Evolutionary conservation across 2,329 filamentous ascomycete genomes (phyloP).

Genomic region (Aspergillus ibericus): DNA sequence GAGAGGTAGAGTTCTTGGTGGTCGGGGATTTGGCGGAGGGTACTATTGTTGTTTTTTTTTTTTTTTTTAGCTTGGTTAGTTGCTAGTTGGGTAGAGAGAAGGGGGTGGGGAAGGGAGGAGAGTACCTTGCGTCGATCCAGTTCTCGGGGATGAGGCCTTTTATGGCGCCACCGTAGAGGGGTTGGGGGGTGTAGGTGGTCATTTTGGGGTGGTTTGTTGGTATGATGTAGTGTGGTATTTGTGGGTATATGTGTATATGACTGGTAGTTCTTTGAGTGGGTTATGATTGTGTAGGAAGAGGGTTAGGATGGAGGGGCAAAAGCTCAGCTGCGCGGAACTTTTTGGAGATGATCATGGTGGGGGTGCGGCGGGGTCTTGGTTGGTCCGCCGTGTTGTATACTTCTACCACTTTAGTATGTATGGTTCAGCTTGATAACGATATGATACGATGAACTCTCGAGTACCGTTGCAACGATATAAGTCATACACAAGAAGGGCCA

Average conservation of each 20-base stretch:
- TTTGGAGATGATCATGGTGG: not conserved
- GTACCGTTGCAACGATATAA: not conserved
- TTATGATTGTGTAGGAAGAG: not conserved
- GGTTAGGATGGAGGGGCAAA: not conserved
- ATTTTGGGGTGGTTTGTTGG: not conserved
- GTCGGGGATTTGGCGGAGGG: conserved; percentile 41
- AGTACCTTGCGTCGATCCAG: conserved; percentile 41
- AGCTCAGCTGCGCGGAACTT: not conserved
- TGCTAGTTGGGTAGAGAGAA: too few species aligned
- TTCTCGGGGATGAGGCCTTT: conserved; percentile 33
- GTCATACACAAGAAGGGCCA: too few species aligned
- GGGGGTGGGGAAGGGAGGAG: conserved; percentile 3
- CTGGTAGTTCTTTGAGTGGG: not conserved
- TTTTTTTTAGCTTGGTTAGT: too few species aligned
- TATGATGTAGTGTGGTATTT: not conserved
- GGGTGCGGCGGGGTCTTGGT: not conserved
- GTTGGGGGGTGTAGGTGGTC: conserved; percentile 28
- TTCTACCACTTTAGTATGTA: too few species aligned
- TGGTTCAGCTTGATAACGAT: too few species aligned
- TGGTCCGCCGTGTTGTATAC: not conserved
- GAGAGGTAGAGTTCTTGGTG: conserved; percentile 94
- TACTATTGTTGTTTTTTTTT: conserved; percentile 26
- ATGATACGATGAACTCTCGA: too few species aligned
- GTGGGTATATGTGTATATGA: not conserved
- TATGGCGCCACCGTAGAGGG: conserved; percentile 39